phyloP scores from a whole-genome alignment of 2,329 filamentous ascomycete genomes.

The Trichoderma sp. region DNA sequence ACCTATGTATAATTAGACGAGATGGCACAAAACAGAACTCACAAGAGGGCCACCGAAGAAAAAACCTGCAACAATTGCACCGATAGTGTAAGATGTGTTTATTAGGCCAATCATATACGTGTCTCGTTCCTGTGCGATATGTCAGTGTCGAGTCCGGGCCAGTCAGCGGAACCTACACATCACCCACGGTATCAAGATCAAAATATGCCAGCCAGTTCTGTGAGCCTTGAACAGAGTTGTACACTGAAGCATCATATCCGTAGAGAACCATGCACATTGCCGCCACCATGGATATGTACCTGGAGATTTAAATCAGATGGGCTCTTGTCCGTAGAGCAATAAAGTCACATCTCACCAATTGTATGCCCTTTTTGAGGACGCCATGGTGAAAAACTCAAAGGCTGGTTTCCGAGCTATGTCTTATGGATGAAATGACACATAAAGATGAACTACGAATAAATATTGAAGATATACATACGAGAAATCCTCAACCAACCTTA shows the following conservation, averaged over 20 bases:
- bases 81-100: neutral
- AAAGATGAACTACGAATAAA: neutral
- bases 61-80: neutral
- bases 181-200: neutral
- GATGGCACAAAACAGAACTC: neutral
- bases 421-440: neutral
- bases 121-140: neutral
- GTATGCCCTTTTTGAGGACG: neutral
- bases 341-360: neutral
- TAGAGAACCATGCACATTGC: constrained; percentile 8
- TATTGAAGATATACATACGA: neutral
- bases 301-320: neutral
- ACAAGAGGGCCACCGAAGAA: neutral
- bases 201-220: neutral
- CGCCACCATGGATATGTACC: constrained; percentile 1
- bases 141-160: neutral
- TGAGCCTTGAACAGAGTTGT: neutral
- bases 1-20: neutral
- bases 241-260: neutral
- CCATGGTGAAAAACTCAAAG: neutral
- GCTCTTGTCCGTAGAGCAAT: neutral
- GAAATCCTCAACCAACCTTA: neutral
- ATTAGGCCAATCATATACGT: neutral
- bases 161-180: no score
- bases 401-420: neutral